Evolutionary conservation across 371 early-diverging fungal species (phyloP), one percentile per base, ranked within the genome.

Genomic region (Mortierella sp.): DNA sequence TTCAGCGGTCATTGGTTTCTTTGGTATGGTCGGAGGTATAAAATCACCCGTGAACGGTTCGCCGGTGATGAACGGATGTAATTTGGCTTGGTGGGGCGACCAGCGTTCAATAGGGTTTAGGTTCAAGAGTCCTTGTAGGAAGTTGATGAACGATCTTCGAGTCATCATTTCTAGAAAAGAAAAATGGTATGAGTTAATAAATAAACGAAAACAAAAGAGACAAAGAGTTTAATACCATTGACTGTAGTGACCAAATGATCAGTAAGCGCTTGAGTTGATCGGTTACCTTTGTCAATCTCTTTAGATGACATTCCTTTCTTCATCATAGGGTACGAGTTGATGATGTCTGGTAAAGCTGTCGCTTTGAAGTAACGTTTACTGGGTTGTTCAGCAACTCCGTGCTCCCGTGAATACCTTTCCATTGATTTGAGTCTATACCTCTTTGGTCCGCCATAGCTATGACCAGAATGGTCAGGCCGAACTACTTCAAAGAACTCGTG

Each of bases 1-100:
- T 57, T 77, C 79, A 0, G 52, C 66, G 1, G 79, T 77, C 18
- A 48, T 25, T 4, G 72, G 66, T 44, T 77, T 77, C 64, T 77
- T 77, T 25, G 79, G 79, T 51, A 77, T 77, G 23, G 68, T 82
- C 12, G 85, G 85, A 2, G 91, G 90, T 14, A 84, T 66, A 60
- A 88, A 91, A 18, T 85, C 84, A 1, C 89, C 90, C 7, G 80
- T 81, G 47, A 88, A 94, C n/a, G 85, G 85, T 62, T 95, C 92
- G 12, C 95, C 96, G 0, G 97, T 97, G 60, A 98, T 91, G 72
- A 99, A 98, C 2, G 99, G 99, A 69, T 99, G 99, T 68, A 92
- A 82, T 16, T 89, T 84, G 6, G 98, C 98, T 70, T 99, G 95
- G 46, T 91, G 92, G 4, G 99, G 97, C 3, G 95, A 92, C 97